Evolutionary conservation across 1,284 basidiomycete species (phyloP).

Genomic region (Ustilago crameri): DNA sequence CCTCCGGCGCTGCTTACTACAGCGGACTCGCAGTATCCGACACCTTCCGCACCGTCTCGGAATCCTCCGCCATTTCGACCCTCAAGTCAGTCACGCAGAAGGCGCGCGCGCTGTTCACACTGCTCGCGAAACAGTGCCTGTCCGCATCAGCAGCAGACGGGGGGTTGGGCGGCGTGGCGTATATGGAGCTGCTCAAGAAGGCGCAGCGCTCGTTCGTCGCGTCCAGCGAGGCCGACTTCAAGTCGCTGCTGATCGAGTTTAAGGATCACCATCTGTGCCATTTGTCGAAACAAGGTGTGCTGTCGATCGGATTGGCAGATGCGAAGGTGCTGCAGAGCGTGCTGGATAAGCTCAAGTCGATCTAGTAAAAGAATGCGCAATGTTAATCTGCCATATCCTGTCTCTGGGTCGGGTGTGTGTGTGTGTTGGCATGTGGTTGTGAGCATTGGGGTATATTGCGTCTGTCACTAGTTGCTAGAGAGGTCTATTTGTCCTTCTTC

Average conservation of each 20-base stretch:
- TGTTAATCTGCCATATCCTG: no score
- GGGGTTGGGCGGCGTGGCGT: slow-evolving; percentile 22
- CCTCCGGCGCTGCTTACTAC: slow-evolving; percentile 19
- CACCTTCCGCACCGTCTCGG: slow-evolving; percentile 26
- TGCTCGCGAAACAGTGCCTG: slow-evolving; percentile 37
- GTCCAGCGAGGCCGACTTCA: slow-evolving; percentile 47
- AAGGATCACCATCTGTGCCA: slow-evolving; percentile 51
- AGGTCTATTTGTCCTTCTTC: slow-evolving; percentile 27
- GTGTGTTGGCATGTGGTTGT: not conserved
- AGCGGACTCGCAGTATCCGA: slow-evolving; percentile 38
- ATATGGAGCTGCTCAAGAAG: slow-evolving; percentile 39
- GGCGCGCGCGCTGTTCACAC: slow-evolving; percentile 51
- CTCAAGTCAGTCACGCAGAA: slow-evolving; percentile 56
- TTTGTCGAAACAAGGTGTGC: slow-evolving; percentile 23
- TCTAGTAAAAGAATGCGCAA: no score
- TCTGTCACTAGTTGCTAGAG: not conserved
- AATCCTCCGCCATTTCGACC: slow-evolving; percentile 51
- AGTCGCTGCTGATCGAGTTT: slow-evolving; percentile 55
- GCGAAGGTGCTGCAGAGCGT: slow-evolving; percentile 13
- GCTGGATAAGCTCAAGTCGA: slow-evolving; percentile 34
- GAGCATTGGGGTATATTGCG: slow-evolving; percentile 27
- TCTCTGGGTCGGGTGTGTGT: no score
- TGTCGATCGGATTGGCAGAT: slow-evolving; percentile 32
- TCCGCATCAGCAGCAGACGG: not conserved
- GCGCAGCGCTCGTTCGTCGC: slow-evolving; percentile 50